phyloP scores from a whole-genome alignment of 164 flowering plant species.

The Berberis thunbergii region DNA sequence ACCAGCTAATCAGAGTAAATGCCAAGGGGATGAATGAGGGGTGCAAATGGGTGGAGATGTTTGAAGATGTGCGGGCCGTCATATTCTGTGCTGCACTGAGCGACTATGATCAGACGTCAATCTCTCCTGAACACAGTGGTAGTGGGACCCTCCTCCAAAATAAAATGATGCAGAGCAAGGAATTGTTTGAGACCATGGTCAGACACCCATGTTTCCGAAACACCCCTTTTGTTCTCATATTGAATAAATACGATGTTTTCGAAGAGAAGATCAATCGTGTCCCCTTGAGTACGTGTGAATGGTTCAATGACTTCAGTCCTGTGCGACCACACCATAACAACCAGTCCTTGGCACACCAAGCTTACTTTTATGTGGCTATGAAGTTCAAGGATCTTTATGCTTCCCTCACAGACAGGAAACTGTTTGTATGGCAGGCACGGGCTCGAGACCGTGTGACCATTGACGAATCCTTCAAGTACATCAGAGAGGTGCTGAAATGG shows the following conservation, averaged over 20 bases:
- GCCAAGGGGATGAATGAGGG: slow-evolving; percentile 95
- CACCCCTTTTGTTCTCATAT: slow-evolving; percentile 76
- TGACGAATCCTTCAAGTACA: slow-evolving; percentile 85
- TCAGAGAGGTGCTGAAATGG: slow-evolving; percentile 91
- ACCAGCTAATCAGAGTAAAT: slow-evolving; percentile 79
- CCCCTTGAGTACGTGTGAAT: slow-evolving; percentile 61
- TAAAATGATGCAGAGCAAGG: slow-evolving; percentile 85
- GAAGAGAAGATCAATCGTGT: slow-evolving; percentile 73
- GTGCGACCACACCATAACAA: slow-evolving; percentile 52
- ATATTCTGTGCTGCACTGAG: slow-evolving; percentile 76
- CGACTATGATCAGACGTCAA: slow-evolving; percentile 70
- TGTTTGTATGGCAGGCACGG: slow-evolving; percentile 79
- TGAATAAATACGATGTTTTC: slow-evolving; percentile 88
- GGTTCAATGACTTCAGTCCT: slow-evolving; percentile 90
- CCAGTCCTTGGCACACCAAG: slow-evolving; percentile 81
- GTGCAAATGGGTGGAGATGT: slow-evolving; percentile 98
- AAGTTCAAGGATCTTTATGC: slow-evolving; percentile 92
- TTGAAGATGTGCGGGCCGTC: slow-evolving; percentile 89
- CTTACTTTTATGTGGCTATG: slow-evolving; percentile 85
- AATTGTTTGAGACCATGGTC: slow-evolving; percentile 70
- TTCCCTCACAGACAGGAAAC: slow-evolving; percentile 59
- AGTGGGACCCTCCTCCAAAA: slow-evolving; percentile 45
- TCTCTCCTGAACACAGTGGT: slow-evolving; percentile 33
- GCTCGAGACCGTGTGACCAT: slow-evolving; percentile 74
- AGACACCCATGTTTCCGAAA: slow-evolving; percentile 81